Evolutionary conservation across 139 green algal genomes (phyloP).

Genomic region (Monoraphidium neglectum): DNA sequence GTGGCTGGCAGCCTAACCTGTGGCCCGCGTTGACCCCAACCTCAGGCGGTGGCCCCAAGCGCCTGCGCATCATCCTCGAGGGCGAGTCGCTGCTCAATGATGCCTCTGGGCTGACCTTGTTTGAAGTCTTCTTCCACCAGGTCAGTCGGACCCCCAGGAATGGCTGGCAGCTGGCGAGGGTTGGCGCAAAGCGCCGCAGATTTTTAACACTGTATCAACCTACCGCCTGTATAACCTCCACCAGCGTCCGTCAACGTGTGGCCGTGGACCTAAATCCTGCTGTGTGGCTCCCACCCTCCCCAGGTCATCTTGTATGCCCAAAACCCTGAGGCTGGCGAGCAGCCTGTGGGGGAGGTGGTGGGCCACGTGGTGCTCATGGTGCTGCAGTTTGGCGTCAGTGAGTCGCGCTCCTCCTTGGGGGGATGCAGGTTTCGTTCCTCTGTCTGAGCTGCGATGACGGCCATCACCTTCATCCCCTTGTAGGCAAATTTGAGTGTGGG

Average conservation of each 20-base stretch:
- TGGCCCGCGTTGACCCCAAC: no score
- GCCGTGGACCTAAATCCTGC: no score
- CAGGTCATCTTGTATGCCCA: background rate
- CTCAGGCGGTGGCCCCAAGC: conserved; percentile 73
- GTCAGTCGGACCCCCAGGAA: background rate
- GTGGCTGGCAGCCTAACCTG: no score
- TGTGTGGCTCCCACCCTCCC: background rate
- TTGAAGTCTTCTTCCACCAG: conserved; percentile 52
- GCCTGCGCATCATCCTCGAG: conserved; percentile 78
- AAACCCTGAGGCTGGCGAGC: background rate
- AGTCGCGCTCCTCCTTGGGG: conserved; percentile 17
- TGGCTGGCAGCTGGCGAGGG: background rate
- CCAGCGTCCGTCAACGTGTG: background rate
- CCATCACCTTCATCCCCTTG: no score
- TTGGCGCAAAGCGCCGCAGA: background rate
- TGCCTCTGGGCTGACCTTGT: conserved; percentile 78
- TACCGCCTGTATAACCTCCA: background rate
- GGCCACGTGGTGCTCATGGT: conserved; percentile 32
- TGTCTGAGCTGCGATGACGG: no score
- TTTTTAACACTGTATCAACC: background rate
- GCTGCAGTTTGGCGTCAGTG: conserved; percentile 23
- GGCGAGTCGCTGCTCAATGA: conserved; percentile 90
- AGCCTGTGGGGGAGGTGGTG: background rate
- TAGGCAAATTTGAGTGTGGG: no score
- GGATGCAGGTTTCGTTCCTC: no score